A percentile compares a stretch with the other conserved stretches of the same genome.
Conservation (phyloP, 2,329 filamentous ascomycete species). For the Fonsecaea pedrosoi region DNA sequence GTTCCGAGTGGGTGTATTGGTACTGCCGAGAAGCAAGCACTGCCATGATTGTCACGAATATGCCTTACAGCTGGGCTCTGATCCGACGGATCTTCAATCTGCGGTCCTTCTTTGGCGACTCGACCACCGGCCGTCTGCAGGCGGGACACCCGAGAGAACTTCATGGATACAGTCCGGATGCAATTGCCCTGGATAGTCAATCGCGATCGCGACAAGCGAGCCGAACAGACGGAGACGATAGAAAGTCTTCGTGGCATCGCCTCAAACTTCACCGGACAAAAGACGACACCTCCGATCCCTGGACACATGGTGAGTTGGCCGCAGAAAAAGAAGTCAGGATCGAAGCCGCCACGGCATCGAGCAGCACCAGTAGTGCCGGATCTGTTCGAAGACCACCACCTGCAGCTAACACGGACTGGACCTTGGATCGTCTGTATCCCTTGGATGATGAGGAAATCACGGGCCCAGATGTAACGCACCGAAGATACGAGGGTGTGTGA, state of each 20-base stretch:
- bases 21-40: conserved; percentile 66
- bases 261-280: conserved; percentile 11
- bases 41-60: conserved; percentile 65
- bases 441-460: conserved; percentile 38
- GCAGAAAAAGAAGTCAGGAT: conserved; percentile 29
- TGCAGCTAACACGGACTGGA: conserved; percentile 25
- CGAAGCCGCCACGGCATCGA: conserved; percentile 24
- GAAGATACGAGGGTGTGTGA: conserved; percentile 29
- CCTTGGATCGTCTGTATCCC: conserved; percentile 38
- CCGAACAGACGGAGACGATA: conserved; percentile 9
- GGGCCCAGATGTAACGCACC: conserved; percentile 23
- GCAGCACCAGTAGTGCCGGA: conserved; percentile 31
- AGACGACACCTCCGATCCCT: conserved; percentile 2
- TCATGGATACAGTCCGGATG: conserved; percentile 29
- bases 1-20: conserved; percentile 64
- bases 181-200: conserved; percentile 20
- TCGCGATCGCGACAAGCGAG: conserved; percentile 25
- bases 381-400: conserved; percentile 21
- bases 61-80: conserved; percentile 66
- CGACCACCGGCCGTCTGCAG: conserved; percentile 30
- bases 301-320: conserved; percentile 6
- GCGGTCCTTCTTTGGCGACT: conserved; percentile 42
- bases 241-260: conserved; percentile 24
- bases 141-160: conserved; percentile 26
- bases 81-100: conserved; percentile 56